A percentile compares a stretch with the other conserved stretches of the same genome.
phyloP scores from a whole-genome alignment of 208 protist genomes.

The Trypanosoma melophagium region DNA sequence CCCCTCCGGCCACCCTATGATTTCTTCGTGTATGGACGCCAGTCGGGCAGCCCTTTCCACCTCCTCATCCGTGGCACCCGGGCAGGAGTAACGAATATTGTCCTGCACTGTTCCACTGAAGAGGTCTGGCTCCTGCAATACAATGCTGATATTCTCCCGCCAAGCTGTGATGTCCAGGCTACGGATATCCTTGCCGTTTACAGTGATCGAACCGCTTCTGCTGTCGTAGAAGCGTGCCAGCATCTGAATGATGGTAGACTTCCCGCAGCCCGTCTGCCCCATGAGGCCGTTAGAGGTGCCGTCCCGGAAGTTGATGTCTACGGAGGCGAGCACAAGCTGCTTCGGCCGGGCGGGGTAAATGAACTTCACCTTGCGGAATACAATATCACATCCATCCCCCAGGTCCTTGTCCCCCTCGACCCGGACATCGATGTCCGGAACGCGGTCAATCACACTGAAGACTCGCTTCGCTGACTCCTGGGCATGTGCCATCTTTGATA shows the following conservation, averaged over 20 bases:
- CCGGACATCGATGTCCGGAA: constrained; percentile 59
- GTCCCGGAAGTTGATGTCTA: constrained; percentile 38
- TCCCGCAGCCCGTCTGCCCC: constrained; percentile 77
- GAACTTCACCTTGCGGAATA: constrained; percentile 51
- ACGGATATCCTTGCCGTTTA: constrained; percentile 64
- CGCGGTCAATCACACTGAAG: constrained; percentile 79
- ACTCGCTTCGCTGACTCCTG: constrained; percentile 46
- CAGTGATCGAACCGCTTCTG: constrained; percentile 40
- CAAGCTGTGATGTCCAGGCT: constrained; percentile 52
- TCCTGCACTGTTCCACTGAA: constrained; percentile 90
- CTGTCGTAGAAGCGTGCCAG: constrained; percentile 82
- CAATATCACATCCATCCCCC: constrained; percentile 46
- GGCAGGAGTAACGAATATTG: constrained; percentile 86
- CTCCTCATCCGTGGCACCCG: constrained; percentile 62
- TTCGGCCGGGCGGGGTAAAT: constrained; percentile 64
- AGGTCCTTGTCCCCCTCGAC: constrained; percentile 38
- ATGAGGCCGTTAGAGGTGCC: constrained; percentile 68
- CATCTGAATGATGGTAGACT: constrained; percentile 86
- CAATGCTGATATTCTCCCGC: constrained; percentile 68
- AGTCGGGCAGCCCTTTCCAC: constrained; percentile 50
- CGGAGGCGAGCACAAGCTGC: constrained; percentile 52
- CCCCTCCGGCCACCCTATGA: constrained; percentile 50
- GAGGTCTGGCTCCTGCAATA: constrained; percentile 87
- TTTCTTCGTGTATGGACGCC: constrained; percentile 56
- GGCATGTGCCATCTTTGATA: constrained; percentile 56